These are phyloP conservation scores for Stenogyne calaminthoides DNA, from an alignment of 305 asterid genomes.

Conservation along the genomic window DNA sequence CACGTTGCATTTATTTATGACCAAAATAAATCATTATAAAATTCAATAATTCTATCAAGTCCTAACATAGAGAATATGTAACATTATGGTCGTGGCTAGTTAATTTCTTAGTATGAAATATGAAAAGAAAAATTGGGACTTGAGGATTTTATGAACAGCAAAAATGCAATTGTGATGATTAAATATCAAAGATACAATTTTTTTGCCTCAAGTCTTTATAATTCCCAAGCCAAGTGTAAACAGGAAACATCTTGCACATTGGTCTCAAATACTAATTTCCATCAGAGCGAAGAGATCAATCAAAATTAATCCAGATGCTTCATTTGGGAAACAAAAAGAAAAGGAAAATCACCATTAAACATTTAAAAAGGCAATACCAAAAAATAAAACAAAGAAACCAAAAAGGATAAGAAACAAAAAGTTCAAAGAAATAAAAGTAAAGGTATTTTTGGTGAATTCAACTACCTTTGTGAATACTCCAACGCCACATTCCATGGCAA, in stretches of 20 bases:
- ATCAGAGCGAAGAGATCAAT: not conserved
- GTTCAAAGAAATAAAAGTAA: not conserved
- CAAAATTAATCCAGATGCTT: not conserved
- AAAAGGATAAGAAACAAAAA: not conserved
- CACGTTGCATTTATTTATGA: not conserved
- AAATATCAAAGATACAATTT: conserved; percentile 1
- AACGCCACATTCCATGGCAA: conserved; percentile 83
- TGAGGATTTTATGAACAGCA: not conserved
- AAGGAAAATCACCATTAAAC: not conserved
- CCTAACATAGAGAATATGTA: not conserved
- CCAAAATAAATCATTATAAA: no score
- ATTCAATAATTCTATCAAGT: not conserved
- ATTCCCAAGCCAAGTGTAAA: not conserved
- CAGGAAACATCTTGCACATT: not conserved
- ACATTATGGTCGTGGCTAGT: not conserved
- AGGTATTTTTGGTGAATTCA: conserved; percentile 26
- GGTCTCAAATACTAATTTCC: not conserved
- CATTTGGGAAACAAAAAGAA: not conserved
- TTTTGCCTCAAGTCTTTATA: not conserved
- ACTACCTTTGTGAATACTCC: conserved; percentile 87
- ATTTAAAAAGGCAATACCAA: not conserved
- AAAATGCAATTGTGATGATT: not conserved
- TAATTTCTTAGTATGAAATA: no score
- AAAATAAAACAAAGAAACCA: no score
- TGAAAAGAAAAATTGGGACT: not conserved